Evolutionary conservation across 1,284 basidiomycete species (phyloP), one percentile per base, ranked within the genome.

Genomic region (Takashimella koratensis): DNA sequence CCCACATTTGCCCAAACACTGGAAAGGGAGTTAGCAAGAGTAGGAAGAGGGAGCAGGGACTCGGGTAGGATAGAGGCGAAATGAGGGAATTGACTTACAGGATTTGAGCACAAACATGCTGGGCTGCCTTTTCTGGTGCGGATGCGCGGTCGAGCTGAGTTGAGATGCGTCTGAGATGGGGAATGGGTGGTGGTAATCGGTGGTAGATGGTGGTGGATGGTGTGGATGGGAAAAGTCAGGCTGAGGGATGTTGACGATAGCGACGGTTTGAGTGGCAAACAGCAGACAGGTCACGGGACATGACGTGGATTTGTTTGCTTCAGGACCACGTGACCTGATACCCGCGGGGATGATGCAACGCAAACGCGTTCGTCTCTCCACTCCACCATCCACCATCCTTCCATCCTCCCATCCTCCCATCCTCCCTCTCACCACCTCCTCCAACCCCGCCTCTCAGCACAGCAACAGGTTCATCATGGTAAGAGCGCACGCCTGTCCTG

Each of bases 1-100:
- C 90, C 91, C 92, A 94, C 77, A 96, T 92, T 82, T 87, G 90
- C 64, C 89, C 87, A 60, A 95, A 83, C 42, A 95, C 91, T 95
- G 65, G 12, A 36, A 11, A 36, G 46, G 36, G 2, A 10, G 53
- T 61, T 27, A 63, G 51, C 36, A 51, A 47, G 2, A 20, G 40
- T 45, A 22, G 40, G 40, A n/a, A 45, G 53, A 22, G 53, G 25
- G 26, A 43, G 19, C 30, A 24, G 27, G 27, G n/a, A n/a, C n/a
- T n/a, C n/a, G n/a, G n/a, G 58, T 50, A 44, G 45, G 43, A 49
- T 27, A 10, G 43, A 57, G 52, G 21, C 54, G 21, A 36, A n/a
- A n/a, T 43, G 46, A 47, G 10, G 23, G 22, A 20, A 42, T 56
- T 8, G 56, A 83, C 90, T 78, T 66, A 93, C 91, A 76, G 73